Evolutionary conservation across 164 flowering plant genomes (phyloP).

Genomic region (Brasenia schreberi): DNA sequence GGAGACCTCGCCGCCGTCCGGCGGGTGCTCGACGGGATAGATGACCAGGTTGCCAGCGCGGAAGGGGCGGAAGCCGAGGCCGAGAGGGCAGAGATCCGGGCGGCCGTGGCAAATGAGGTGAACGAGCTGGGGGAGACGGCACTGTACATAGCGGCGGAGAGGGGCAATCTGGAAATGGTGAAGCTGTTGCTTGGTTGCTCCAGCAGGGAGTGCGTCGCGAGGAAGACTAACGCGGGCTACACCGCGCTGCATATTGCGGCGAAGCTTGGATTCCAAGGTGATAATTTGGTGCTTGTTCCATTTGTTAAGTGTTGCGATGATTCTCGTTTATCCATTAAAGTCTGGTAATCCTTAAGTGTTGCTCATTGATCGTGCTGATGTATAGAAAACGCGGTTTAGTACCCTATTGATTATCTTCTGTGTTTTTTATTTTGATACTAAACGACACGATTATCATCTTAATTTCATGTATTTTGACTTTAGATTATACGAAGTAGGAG

Average conservation of each 20-base stretch:
- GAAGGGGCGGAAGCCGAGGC: conserved; percentile 60
- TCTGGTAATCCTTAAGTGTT: too few relatives aligned
- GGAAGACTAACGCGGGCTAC: conserved; percentile 49
- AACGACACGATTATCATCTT: too few relatives aligned
- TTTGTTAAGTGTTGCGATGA: too few relatives aligned
- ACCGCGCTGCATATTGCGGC: conserved; percentile 69
- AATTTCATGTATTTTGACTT: too few relatives aligned
- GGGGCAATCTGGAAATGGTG: conserved; percentile 31
- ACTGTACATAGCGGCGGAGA: conserved; percentile 34
- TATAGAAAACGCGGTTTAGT: too few relatives aligned
- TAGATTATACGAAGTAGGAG: too few relatives aligned
- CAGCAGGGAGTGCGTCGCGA: conserved; percentile 23
- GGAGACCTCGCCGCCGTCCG: conserved; percentile 51
- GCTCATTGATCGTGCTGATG: too few relatives aligned
- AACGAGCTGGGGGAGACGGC: conserved; percentile 45
- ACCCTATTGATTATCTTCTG: too few relatives aligned
- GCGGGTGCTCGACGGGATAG: conserved; percentile 51
- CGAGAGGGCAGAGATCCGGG: conserved; percentile 53
- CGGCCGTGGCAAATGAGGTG: conserved; percentile 37
- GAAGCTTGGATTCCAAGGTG: conserved; percentile 55
- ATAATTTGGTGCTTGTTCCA: not conserved
- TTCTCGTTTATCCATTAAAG: too few relatives aligned
- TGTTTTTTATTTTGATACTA: too few relatives aligned
- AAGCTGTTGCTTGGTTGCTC: conserved; percentile 31
- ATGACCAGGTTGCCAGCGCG: conserved; percentile 50